Conservation (phyloP, 768 basidiomycete genomes). For the Hypholoma fasciculare region DNA sequence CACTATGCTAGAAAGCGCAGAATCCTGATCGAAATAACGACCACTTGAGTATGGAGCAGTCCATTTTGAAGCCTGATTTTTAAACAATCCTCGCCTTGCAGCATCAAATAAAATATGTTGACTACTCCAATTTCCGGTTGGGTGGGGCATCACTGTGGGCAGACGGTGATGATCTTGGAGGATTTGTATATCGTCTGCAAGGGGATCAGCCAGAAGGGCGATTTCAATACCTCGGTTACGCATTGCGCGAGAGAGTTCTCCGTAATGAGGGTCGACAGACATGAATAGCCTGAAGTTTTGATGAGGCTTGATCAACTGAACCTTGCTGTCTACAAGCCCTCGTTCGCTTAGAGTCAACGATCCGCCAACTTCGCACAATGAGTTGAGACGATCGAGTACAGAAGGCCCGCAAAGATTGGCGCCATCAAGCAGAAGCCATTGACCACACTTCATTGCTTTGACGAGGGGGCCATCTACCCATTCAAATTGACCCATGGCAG, state of each 20-base stretch:
- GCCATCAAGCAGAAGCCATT: conserved; percentile 89
- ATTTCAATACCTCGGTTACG: conserved; percentile 95
- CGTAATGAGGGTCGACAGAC: conserved; percentile 87
- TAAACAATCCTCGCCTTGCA: conserved; percentile 33
- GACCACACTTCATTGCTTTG: conserved; percentile 79
- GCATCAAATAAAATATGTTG: conserved; percentile 31
- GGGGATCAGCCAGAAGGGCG: conserved; percentile 39
- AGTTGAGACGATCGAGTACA: conserved; percentile 94
- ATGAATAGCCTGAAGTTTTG: conserved; percentile 91
- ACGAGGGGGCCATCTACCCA: conserved; percentile 96
- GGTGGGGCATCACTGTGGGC: conserved; percentile 25
- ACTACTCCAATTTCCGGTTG: conserved; percentile 6
- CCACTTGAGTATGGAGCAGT: conserved; percentile 33
- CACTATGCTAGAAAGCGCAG: conserved; percentile 40
- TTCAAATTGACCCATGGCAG: conserved; percentile 65
- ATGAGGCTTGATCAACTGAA: conserved; percentile 80
- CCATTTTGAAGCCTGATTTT: not conserved
- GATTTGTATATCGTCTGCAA: conserved; percentile 46
- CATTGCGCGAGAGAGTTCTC: conserved; percentile 97
- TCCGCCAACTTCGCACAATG: conserved; percentile 89
- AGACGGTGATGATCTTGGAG: conserved; percentile 51
- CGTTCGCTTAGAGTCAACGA: conserved; percentile 85
- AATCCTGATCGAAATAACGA: conserved; percentile 48
- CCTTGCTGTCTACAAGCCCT: conserved; percentile 75
- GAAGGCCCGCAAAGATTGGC: conserved; percentile 96